Conservation (phyloP, 176 grass and related monocot species). For the Melocanna baccifera region DNA sequence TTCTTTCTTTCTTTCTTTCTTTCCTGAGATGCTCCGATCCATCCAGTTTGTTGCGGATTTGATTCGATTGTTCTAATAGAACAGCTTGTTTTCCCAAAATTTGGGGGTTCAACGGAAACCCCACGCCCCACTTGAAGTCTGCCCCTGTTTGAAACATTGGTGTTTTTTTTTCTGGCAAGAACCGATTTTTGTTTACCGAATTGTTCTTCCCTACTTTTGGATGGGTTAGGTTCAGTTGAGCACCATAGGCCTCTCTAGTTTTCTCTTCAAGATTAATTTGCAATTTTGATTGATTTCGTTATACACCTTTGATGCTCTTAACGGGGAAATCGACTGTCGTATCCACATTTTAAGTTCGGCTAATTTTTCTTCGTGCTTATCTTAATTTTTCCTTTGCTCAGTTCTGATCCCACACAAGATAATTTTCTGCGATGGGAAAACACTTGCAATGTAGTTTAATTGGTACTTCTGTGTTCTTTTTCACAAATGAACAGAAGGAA, state of each 20-base stretch:
- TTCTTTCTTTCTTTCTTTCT: background rate
- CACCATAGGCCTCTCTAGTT: background rate
- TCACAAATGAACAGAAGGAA: slow-evolving; percentile 34
- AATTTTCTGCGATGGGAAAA: background rate
- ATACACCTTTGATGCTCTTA: background rate
- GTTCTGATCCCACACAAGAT: slow-evolving; percentile 25
- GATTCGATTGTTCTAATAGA: background rate
- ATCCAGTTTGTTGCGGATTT: background rate
- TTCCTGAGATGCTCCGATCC: background rate
- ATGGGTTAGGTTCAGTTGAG: background rate
- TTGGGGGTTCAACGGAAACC: background rate
- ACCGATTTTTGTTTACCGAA: background rate
- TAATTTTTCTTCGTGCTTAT: slow-evolving; percentile 6
- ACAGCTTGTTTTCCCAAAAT: background rate
- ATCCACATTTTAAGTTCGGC: background rate
- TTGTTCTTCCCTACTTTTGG: background rate
- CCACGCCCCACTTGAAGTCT: background rate
- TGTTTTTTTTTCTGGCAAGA: background rate
- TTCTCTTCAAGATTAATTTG: background rate
- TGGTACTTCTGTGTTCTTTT: slow-evolving; percentile 13
- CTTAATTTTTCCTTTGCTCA: slow-evolving; percentile 6
- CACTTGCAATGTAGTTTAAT: slow-evolving; percentile 20
- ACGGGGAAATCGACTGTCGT: background rate
- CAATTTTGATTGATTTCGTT: background rate
- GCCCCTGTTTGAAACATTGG: background rate